Conservation (phyloP, 257 asterid species). For the Ophiorrhiza pumila region DNA sequence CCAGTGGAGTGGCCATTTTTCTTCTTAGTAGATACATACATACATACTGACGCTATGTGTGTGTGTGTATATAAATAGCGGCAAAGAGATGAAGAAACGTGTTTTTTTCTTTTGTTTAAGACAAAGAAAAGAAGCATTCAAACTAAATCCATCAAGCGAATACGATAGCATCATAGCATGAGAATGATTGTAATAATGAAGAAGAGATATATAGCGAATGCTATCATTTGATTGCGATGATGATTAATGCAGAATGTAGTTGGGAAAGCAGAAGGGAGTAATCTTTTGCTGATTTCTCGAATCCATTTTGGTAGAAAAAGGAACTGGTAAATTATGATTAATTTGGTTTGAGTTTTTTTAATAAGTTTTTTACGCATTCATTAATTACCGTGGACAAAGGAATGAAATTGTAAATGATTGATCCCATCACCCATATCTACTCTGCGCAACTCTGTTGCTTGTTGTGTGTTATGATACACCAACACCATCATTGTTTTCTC, state of each 20-base stretch:
- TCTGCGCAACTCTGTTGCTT: slow-evolving; percentile 13
- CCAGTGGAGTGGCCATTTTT: too few species aligned
- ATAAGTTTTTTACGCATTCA: too few species aligned
- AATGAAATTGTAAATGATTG: slow-evolving; percentile 24
- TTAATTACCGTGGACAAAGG: not conserved
- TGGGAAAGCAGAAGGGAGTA: not conserved
- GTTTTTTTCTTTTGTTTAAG: too few species aligned
- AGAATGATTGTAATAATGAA: too few species aligned
- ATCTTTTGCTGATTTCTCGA: not conserved
- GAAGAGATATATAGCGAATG: not conserved
- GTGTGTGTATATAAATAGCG: too few species aligned
- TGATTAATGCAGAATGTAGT: slow-evolving; percentile 1
- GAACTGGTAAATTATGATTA: not conserved
- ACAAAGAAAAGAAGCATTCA: too few species aligned
- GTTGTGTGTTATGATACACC: slow-evolving; percentile 19
- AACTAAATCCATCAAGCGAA: too few species aligned
- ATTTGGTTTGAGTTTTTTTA: too few species aligned
- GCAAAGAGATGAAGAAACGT: not conserved
- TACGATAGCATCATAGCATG: too few species aligned
- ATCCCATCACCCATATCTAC: slow-evolving; percentile 20
- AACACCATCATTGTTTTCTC: slow-evolving; percentile 21
- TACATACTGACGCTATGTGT: too few species aligned
- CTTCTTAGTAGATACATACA: too few species aligned
- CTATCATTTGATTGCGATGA: not conserved
- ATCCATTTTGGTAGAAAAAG: not conserved